Base-by-base conservation (phyloP, 495 filamentous ascomycete species). In the Elasticomyces elasticus region DNA sequence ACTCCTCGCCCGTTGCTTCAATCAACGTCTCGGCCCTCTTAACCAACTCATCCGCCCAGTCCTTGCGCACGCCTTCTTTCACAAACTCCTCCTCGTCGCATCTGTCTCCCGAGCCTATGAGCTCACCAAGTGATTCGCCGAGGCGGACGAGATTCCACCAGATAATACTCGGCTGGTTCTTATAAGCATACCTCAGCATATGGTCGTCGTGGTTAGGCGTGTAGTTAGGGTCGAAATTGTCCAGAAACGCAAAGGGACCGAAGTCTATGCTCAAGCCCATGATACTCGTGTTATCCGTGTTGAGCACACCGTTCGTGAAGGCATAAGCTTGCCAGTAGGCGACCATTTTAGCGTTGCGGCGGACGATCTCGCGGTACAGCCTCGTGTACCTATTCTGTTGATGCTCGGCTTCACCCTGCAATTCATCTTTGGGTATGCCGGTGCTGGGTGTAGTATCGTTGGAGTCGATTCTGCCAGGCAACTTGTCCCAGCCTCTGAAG, bases 61-160 rank as follows among this genome's bases (percentile, higher is more conserved):
- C 80, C 59, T 89, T 78, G 23, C 72, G 71, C 0, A 94, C 77
- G 7, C 91, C 90, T 7, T 86, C 72, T 9, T 76, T 71, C 17
- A 87, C 64, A 59, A 96, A 96, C 10, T 65, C 68, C 13, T 76
- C 68, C 3, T 81, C 76, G 63, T 97, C 89, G 37, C 88, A 79
- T 26, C 66, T 64, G 15, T 72, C 63, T 1, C 84, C 87, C 0
- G 82, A 78, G 35, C 89, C 92, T 22, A 96, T 77, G 4, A 94
- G 77, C 67, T 98, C 92, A 35, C 87, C 92, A 0, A 96, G 67
- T n/a, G 82, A 79, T 70, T 97, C 92, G 50, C 87, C 92, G 0
- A 98, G 76, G 22, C 92, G 82, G 11, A 95, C 87, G 2, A 98
- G 76, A 62, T 98, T 98, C 92, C 92, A 98, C 92, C 92, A 98